These are phyloP conservation scores for Globisporangium recalcitrans DNA, from an alignment of 352 stramenopile species.

Conservation along the genomic window DNA sequence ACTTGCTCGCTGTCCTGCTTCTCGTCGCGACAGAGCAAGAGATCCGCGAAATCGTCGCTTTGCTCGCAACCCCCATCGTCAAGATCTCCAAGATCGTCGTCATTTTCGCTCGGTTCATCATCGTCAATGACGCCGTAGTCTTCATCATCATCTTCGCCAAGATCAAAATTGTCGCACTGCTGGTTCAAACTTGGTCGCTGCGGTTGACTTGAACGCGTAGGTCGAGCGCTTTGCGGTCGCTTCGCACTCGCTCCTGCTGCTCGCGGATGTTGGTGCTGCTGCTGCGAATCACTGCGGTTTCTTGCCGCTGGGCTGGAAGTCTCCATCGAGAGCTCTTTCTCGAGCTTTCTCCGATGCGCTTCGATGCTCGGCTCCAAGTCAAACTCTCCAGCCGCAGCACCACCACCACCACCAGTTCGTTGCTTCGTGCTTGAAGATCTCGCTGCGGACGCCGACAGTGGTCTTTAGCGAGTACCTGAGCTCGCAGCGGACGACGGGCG, in stretches of 20 bases:
- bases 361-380: constrained; percentile 21
- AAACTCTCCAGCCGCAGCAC: neutral
- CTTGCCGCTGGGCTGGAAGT: neutral
- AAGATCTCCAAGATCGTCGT: neutral
- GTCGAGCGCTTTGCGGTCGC: constrained; percentile 39
- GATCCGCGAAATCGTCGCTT: constrained; percentile 18
- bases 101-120: constrained; percentile 32
- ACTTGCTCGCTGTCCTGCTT: neutral
- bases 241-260: constrained; percentile 4
- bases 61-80: neutral
- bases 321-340: constrained; percentile 27
- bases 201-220: constrained; percentile 10
- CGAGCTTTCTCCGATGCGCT: constrained; percentile 37
- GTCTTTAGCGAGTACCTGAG: constrained; percentile 17
- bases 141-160: constrained; percentile 29
- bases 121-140: constrained; percentile 39
- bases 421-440: neutral
- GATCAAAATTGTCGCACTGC: too few relatives aligned
- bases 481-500: constrained; percentile 9
- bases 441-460: constrained; percentile 24
- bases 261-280: neutral
- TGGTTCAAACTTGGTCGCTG: neutral
- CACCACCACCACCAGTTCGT: neutral
- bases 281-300: neutral
- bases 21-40: constrained; percentile 6